Percentiles rank a stretch among this genome's conserved stretches.
Evolutionary conservation across 208 protist genomes (phyloP).

Genomic region (Leishmania lainsoni): DNA sequence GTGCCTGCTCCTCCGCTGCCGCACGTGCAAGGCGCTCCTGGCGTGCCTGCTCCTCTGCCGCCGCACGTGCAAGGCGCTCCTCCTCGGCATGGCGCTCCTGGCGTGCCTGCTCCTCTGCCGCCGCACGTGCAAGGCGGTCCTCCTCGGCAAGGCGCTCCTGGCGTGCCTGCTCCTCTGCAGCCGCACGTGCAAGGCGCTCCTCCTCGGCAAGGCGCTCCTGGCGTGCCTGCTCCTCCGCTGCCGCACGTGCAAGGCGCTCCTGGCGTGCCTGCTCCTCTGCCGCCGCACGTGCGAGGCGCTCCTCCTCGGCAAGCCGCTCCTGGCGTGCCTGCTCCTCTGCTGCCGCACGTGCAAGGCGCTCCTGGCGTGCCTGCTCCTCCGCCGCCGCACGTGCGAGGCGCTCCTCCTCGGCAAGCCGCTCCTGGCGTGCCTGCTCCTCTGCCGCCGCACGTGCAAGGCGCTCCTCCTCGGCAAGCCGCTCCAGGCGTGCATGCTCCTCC

Average conservation of each 20-base stretch:
- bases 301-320: not conserved
- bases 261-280: not conserved
- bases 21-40: not conserved
- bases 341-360: conserved; percentile 18
- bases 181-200: not conserved
- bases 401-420: not conserved
- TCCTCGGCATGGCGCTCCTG: not conserved
- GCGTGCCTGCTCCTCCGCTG: not conserved
- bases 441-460: not conserved
- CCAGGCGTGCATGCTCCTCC: conserved; percentile 5
- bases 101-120: not conserved
- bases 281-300: not conserved
- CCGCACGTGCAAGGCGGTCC: not conserved
- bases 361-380: not conserved
- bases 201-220: not conserved
- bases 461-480: not conserved
- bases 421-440: not conserved
- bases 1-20: not conserved
- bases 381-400: not conserved
- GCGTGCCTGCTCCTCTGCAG: not conserved
- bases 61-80: not conserved
- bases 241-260: conserved; percentile 16
- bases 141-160: not conserved
- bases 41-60: not conserved
- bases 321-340: conserved; percentile 15